Evolutionary conservation across 2,329 filamentous ascomycete species (phyloP).

Genomic region (Cercospora sojina): DNA sequence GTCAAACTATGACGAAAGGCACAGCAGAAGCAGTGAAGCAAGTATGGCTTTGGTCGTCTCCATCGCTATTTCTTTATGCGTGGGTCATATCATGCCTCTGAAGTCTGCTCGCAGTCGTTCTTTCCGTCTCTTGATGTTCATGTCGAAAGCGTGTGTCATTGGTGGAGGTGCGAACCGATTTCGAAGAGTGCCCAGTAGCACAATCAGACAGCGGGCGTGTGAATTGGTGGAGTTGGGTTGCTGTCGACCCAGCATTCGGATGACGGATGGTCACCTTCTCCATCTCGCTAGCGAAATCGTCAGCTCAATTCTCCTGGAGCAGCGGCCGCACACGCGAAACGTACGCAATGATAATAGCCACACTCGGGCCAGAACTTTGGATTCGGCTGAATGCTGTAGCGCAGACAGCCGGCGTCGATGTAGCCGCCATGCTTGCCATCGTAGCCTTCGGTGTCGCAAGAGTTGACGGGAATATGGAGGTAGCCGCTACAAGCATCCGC

Average conservation of each 20-base stretch:
- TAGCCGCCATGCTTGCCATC: constrained; percentile 20
- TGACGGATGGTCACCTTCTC: background rate
- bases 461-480: constrained; percentile 8
- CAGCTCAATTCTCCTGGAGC: background rate
- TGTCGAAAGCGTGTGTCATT: background rate
- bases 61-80: background rate
- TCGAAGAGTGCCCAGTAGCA: background rate
- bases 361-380: constrained; percentile 18
- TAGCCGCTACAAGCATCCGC: constrained; percentile 4
- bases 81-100: background rate
- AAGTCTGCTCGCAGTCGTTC: background rate
- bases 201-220: background rate
- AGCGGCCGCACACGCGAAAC: background rate
- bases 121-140: background rate
- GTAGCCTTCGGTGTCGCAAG: constrained; percentile 12
- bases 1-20: background rate
- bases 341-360: constrained; percentile 1
- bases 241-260: background rate
- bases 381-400: constrained; percentile 18
- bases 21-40: background rate
- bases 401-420: constrained; percentile 16
- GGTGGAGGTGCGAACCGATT: background rate
- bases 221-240: background rate
- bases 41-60: background rate
- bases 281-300: background rate